Evolutionary conservation across 23 red algal species (phyloP), one percentile per base, ranked within the genome.

Genomic region (Pyropia haitanensis): DNA sequence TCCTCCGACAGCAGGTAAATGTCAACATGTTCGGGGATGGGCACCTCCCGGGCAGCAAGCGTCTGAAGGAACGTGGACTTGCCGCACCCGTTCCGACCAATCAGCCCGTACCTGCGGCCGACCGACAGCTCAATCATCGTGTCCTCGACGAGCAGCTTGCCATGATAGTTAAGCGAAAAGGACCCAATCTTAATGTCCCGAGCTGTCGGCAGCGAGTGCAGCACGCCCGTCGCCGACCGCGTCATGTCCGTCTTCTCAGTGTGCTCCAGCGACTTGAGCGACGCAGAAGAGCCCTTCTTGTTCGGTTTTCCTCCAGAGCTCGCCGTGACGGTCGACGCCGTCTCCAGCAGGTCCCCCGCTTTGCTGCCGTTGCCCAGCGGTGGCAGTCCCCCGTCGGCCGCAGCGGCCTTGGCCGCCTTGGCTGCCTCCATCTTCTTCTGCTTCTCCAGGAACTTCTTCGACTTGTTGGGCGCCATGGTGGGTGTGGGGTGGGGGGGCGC

Each of bases 1-100:
- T 98, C 90, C 56, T 95, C 76, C 28, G 72, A 61, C 27, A 95
- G 49, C 33, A 87, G 78, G 19, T 77, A 61, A 58, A 95, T 78
- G 52, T 86, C 80, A 23, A 98, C 77, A 65, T 98, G 77, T 20
- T 85, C 73, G 5, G 94, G 94, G 59, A 98, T 78, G 12, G 94
- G 94, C 19, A 98, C 73, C 63, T 82, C 67, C 15, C 85, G 56
- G 18, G 78, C 71, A 1, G 85, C 79, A 14, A 98, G 57, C 30
- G 82, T 68, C 31, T 76, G 77, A 58, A 98, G 61, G 34, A 98
- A 75, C 46, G 85, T 89, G 32, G 76, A 81, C 70, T 98, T 98
- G 0, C 94, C 94, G 23, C 80, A 79, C 18, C 85, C 94, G 63
- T 98, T 98, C 17, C 67, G 54, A 15, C 94, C 94, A 23, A 98